These are phyloP conservation scores for Podospora comata DNA, from an alignment of 495 filamentous ascomycete genomes.

Conservation along the genomic window DNA sequence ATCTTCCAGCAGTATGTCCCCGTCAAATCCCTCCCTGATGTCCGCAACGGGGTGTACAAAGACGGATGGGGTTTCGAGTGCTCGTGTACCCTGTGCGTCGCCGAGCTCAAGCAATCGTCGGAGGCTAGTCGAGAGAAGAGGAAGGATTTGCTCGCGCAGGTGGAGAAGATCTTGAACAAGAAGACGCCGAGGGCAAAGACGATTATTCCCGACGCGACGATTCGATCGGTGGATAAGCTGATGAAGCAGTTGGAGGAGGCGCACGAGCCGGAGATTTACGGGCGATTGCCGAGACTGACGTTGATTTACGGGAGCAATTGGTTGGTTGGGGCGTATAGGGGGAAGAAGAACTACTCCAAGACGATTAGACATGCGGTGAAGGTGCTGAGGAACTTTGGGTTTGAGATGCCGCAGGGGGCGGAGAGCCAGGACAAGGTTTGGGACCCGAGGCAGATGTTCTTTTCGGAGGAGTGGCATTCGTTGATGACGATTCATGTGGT, in stretches of 20 bases:
- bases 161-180: constrained; percentile 31
- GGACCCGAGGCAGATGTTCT: constrained; percentile 31
- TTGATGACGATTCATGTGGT: constrained; percentile 43
- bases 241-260: constrained; percentile 36
- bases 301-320: constrained; percentile 45
- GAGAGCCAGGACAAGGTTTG: constrained; percentile 25
- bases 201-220: constrained; percentile 31
- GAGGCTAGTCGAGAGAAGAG: constrained; percentile 23
- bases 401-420: constrained; percentile 23
- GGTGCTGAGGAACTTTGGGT: constrained; percentile 45
- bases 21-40: constrained; percentile 20
- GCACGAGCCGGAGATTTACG: constrained; percentile 40
- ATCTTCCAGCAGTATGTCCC: constrained; percentile 44
- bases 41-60: constrained; percentile 26
- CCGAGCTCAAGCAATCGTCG: constrained; percentile 21
- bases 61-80: constrained; percentile 51
- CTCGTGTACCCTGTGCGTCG: constrained; percentile 42
- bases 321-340: constrained; percentile 39
- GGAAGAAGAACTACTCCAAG: constrained; percentile 39
- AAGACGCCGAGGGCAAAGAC: constrained; percentile 17
- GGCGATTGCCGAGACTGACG: constrained; percentile 35
- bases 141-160: constrained; percentile 24
- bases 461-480: constrained; percentile 20
- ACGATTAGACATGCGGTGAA: constrained; percentile 35
- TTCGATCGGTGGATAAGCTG: constrained; percentile 34